Base-by-base conservation (phyloP, 2,329 filamentous ascomycete genomes). In the Ceratocystis huliohia region DNA sequence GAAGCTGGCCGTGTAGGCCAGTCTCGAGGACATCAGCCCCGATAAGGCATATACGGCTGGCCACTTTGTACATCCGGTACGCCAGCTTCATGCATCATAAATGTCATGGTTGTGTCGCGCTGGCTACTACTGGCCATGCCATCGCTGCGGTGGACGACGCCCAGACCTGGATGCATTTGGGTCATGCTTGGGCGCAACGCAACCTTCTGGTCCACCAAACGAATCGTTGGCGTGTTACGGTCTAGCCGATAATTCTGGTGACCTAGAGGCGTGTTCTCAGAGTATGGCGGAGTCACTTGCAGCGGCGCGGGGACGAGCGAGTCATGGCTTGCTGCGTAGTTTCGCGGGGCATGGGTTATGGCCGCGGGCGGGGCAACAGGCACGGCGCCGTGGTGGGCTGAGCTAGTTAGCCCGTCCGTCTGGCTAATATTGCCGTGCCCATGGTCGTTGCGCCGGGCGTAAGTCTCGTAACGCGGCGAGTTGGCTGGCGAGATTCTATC, bases 41-140 rank as follows among this genome's bases (percentile, higher is more conserved):
- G 72, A 4, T 73, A 73, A 10, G 78, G 78, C 48, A 81, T 76
- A 68, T 76, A 81, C 3, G 75, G 73, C 70, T 75, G 74, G 5
- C 76, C 79, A 67, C 72, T 74, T 66, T 73, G 76, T 59, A 80
- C 75, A 8, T 73, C 73, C 17, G 77, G 76, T 25, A 81, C 72
- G 22, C 77, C 75, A 1, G 78, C 79, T 68, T 77, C 74, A 65
- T 80, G 76, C 78, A 84, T 80, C 71, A 84, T 76, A 69, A 79
- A 78, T n/a, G 79, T 78, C 69, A 84, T 82, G 0, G 79, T 81
- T 0, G 82, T 82, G 69, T 74, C 71, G 45, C 75, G 74, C 41
- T 72, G 71, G n/a, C 46, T 65, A 5, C 56, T 30, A 28, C 15
- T 28, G 10, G 28, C 15, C 30, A n/a, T 30, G 15, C 25, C 56